These are phyloP conservation scores for Populus hybrid DNA, from an alignment of 441 rosid genomes.

Conservation along the genomic window DNA sequence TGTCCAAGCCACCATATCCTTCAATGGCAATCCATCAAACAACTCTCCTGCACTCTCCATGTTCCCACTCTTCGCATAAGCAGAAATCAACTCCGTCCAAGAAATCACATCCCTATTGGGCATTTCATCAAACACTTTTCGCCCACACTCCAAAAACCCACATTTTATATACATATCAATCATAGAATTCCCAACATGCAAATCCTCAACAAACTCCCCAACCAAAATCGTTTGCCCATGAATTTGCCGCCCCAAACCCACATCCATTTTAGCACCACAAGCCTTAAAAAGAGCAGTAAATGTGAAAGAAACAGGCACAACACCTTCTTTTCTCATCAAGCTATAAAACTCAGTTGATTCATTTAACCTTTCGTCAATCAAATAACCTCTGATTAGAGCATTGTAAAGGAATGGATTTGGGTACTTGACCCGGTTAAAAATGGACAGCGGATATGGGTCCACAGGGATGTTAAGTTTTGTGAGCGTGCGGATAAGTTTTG, in stretches of 20 bases:
- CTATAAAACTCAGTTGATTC: slow-evolving; percentile 42
- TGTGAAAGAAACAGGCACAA: slow-evolving; percentile 68
- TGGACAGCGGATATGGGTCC: slow-evolving; percentile 49
- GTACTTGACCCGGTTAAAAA: slow-evolving; percentile 44
- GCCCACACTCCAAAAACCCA: slow-evolving; percentile 45
- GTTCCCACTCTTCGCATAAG: slow-evolving; percentile 50
- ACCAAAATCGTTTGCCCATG: slow-evolving; percentile 67
- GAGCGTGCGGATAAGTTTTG: slow-evolving; percentile 69
- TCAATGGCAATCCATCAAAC: slow-evolving; percentile 52
- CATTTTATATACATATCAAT: slow-evolving; percentile 61
- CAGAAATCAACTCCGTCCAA: slow-evolving; percentile 65
- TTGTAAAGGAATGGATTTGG: slow-evolving; percentile 78
- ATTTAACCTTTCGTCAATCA: slow-evolving; percentile 31
- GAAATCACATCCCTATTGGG: slow-evolving; percentile 55
- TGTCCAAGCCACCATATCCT: slow-evolving; percentile 78
- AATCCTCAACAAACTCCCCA: slow-evolving; percentile 57
- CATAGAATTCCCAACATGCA: slow-evolving; percentile 62
- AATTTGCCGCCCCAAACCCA: slow-evolving; percentile 58
- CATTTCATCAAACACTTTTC: slow-evolving; percentile 75
- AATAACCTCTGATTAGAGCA: slow-evolving; percentile 67
- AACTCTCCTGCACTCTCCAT: slow-evolving; percentile 52
- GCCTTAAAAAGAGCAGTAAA: slow-evolving; percentile 78
- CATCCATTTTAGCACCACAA: slow-evolving; percentile 35
- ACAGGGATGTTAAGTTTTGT: slow-evolving; percentile 45
- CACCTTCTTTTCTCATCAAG: slow-evolving; percentile 46